A percentile compares a stretch with the other conserved stretches of the same genome.
Conservation (phyloP, 345 rosid species). For the Aquilaria sinensis region DNA sequence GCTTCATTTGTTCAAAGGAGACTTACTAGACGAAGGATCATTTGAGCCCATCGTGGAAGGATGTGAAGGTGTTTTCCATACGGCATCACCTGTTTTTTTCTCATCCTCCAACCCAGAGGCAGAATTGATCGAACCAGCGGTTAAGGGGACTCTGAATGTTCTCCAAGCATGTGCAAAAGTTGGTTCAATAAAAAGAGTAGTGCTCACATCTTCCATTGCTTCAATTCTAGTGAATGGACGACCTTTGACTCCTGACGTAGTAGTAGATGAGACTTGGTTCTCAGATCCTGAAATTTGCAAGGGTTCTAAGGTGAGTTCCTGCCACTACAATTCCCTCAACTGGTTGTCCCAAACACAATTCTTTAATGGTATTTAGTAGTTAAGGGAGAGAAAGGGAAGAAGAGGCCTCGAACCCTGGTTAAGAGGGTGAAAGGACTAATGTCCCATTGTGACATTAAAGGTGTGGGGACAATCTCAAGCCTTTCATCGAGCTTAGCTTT, state of each 20-base stretch:
- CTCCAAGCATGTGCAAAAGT: constrained; percentile 24
- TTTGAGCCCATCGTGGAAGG: constrained; percentile 38
- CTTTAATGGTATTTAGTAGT: no score
- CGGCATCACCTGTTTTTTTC: constrained; percentile 41
- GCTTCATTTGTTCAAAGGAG: constrained; percentile 25
- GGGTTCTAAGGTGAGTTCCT: neutral
- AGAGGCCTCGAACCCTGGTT: no score
- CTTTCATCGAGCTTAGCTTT: no score
- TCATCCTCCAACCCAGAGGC: constrained; percentile 25
- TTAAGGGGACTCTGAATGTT: constrained; percentile 30
- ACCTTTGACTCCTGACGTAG: constrained; percentile 12
- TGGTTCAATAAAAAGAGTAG: constrained; percentile 25
- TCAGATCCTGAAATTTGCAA: constrained; percentile 15
- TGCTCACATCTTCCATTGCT: constrained; percentile 29
- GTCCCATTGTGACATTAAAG: no score
- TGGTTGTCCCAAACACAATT: no score
- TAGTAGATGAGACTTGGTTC: constrained; percentile 26
- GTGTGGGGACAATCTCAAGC: no score
- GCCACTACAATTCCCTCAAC: neutral
- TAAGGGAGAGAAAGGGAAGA: no score
- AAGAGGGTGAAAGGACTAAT: no score
- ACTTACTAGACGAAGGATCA: constrained; percentile 28
- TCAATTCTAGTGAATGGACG: constrained; percentile 15
- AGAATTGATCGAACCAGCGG: constrained; percentile 23
- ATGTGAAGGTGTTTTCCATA: constrained; percentile 55